Conservation (phyloP, 345 rosid species). For the Gossypium bickii region DNA sequence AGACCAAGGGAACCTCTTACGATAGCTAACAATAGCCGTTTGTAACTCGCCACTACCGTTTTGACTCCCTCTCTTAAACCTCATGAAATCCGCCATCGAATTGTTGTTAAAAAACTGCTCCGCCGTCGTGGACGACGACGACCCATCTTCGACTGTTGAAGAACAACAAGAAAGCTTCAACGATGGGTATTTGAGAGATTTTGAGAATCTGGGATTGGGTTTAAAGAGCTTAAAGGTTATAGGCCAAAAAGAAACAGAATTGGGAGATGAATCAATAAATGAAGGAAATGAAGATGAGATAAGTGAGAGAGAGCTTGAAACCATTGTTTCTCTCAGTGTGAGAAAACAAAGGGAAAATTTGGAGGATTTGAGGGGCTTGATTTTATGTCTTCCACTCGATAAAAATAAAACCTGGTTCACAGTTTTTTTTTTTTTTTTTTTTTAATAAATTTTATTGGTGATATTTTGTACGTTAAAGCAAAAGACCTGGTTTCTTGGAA, state of each 20-base stretch:
- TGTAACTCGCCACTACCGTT: slow-evolving; percentile 54
- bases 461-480: slow-evolving; percentile 6
- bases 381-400: neutral
- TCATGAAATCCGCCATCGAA: slow-evolving; percentile 80
- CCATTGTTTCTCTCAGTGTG: slow-evolving; percentile 36
- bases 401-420: slow-evolving; percentile 1
- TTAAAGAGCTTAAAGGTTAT: slow-evolving; percentile 17
- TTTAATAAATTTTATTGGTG: too few relatives aligned
- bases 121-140: slow-evolving; percentile 23
- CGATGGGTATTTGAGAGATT: neutral
- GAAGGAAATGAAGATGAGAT: slow-evolving; percentile 35
- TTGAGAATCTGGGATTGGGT: slow-evolving; percentile 21
- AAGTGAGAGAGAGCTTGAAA: slow-evolving; percentile 38
- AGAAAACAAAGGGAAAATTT: neutral
- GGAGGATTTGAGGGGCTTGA: slow-evolving; percentile 15
- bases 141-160: slow-evolving; percentile 42
- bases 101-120: slow-evolving; percentile 47
- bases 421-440: neutral
- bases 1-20: slow-evolving; percentile 81
- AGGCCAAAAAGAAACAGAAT: slow-evolving; percentile 26
- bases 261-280: slow-evolving; percentile 26
- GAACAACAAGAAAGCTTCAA: slow-evolving; percentile 24
- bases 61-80: slow-evolving; percentile 48
- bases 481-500: neutral
- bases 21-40: slow-evolving; percentile 78